A percentile compares a stretch with the other conserved stretches of the same genome.
Conservation (phyloP, 1,284 basidiomycete species). For the Sparassis latifolia region DNA sequence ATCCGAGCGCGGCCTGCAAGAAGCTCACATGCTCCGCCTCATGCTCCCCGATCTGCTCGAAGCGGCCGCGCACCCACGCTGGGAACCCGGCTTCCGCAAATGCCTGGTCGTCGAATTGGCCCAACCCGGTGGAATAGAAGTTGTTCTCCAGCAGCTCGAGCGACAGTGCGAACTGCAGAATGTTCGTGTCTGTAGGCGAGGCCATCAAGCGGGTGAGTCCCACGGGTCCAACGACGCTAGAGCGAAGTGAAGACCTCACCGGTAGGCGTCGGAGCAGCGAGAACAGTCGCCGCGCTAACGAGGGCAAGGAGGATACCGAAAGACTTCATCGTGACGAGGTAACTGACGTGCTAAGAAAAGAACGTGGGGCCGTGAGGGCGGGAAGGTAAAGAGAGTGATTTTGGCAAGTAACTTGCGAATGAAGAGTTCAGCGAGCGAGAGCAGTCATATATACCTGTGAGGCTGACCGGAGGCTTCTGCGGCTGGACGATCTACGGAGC, state of each 20-base stretch:
- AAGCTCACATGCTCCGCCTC: constrained; percentile 41
- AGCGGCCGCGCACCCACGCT: constrained; percentile 45
- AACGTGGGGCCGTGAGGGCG: not conserved
- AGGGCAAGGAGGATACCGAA: not conserved
- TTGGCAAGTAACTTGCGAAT: too few relatives aligned
- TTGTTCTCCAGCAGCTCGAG: constrained; percentile 66
- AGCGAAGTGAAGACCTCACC: not conserved
- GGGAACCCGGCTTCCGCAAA: constrained; percentile 50
- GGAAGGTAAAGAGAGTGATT: not conserved
- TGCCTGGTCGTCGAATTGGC: constrained; percentile 37
- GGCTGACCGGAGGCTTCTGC: too few relatives aligned
- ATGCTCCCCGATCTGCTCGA: constrained; percentile 50
- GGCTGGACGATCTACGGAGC: too few relatives aligned
- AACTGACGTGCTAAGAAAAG: not conserved
- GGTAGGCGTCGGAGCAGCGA: not conserved
- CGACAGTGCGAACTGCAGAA: constrained; percentile 56
- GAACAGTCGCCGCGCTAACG: not conserved
- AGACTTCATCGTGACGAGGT: not conserved
- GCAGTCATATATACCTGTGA: too few relatives aligned
- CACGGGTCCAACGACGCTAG: not conserved
- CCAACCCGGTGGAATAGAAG: constrained; percentile 49
- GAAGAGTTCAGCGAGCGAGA: too few relatives aligned
- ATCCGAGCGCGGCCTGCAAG: constrained; percentile 43
- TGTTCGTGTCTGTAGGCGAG: constrained; percentile 25
- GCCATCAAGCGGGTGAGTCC: not conserved